Evolutionary conservation across 2,329 filamentous ascomycete species (phyloP), one percentile per base, ranked within the genome.

Genomic region (Huntiella abstrusa): DNA sequence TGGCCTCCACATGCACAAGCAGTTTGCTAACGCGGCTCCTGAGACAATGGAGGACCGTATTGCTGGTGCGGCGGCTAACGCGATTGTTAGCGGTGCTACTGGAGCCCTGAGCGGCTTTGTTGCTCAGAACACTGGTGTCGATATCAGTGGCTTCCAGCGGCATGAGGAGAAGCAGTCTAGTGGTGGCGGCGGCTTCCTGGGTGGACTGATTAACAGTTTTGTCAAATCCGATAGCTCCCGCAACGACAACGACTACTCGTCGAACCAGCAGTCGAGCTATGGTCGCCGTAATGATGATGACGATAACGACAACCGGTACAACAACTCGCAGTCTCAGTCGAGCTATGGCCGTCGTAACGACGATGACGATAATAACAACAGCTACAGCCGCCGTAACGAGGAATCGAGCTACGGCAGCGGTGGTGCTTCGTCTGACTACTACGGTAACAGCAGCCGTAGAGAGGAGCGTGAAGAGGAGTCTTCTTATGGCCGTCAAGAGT

Each of bases 1-100:
- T 50, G 86, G 86, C 61, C 67, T 94, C 8, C 73, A 77, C 52
- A 82, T 92, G 73, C 75, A 77, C 52, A 86, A 82, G 62, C 71
- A 73, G 53, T 74, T 71, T 49, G 54, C 53, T 16, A 44, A 43
- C 41, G 61, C 64, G 32, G 62, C 62, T 10, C 61, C 61, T 2
- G 65, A 69, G 49, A 69, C 64, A 28, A 55, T 69, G 36, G 69
- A 74, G 55, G 72, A 73, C 56, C 67, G 68, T 54, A 73, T 77
- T 52, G 70, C 71, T 11, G 64, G 64, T 40, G 66, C 66, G 6
- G 71, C 71, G 11, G 75, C 73, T 10, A 66, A 64, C 43, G 70
- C 68, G 39, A 70, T 79, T 48, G 64, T 78, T 47, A 64, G 66
- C 43, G 71, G 71, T n/a, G 63, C 77, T 33, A 68, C 71, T 8